phyloP scores from a whole-genome alignment of 176 grass and related monocot genomes.

The Eleusine coracana region DNA sequence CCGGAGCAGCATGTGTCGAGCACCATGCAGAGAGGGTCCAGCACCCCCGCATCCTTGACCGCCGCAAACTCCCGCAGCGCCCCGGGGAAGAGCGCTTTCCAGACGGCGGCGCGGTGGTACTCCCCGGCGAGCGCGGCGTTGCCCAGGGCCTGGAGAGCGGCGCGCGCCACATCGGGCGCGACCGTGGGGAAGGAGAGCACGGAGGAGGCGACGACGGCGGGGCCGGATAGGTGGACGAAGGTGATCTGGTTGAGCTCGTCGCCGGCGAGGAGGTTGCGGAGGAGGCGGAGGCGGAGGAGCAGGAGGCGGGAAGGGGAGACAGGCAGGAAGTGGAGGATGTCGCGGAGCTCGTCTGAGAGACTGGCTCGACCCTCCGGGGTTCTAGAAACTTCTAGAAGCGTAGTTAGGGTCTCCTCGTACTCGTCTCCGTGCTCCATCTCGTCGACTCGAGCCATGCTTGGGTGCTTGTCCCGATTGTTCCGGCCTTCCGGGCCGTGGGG shows the following conservation, averaged over 20 bases:
- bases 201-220: conserved; percentile 38
- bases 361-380: conserved; percentile 52
- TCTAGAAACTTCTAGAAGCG: conserved; percentile 58
- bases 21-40: conserved; percentile 88
- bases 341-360: conserved; percentile 43
- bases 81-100: conserved; percentile 65
- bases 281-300: conserved; percentile 71
- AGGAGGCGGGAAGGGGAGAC: conserved; percentile 20
- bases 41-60: conserved; percentile 53
- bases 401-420: conserved; percentile 46
- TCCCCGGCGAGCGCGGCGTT: conserved; percentile 74
- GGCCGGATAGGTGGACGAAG: conserved; percentile 59
- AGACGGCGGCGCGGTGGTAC: conserved; percentile 62
- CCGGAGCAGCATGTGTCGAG: conserved; percentile 82
- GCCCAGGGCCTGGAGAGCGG: conserved; percentile 66
- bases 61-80: conserved; percentile 50
- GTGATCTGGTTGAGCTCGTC: conserved; percentile 60
- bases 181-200: conserved; percentile 33
- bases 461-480: background rate
- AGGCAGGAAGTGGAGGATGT: conserved; percentile 38
- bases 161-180: conserved; percentile 47
- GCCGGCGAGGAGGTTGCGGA: conserved; percentile 87
- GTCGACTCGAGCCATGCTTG: conserved; percentile 14
- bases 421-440: conserved; percentile 22
- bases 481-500: background rate